Base-by-base conservation (phyloP, 2,329 filamentous ascomycete genomes). In the Verticillium nonalfalfae region DNA sequence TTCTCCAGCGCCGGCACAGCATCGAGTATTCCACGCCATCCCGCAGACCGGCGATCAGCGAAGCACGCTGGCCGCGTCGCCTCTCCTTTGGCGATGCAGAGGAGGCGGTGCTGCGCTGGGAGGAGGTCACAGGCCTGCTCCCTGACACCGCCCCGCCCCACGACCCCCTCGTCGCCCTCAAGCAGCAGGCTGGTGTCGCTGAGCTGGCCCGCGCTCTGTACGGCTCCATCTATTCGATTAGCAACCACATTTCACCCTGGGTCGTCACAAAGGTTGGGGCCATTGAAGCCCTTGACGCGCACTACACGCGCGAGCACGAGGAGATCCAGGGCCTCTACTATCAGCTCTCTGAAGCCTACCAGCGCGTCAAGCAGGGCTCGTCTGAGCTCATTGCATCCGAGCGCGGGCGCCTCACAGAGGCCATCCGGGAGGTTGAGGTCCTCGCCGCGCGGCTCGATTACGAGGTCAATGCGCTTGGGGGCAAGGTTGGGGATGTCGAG, bases 361-460 rank as follows among this genome's bases (percentile, higher is more conserved):
- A 90, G 65, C 81, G 81, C 15, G 80, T 93, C 15, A 85, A 87
- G 64, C 82, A 89, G 61, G 82, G 83, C 62, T 88, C 88, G 1
- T 84, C 88, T 38, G 88, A 90, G 62, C 77, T 92, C 15, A 75
- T 97, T 10, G 81, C 82, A 0, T 85, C 88, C 57, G 90, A 96
- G 74, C 85, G 88, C 50, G 81, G 82, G 26, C 81, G 84, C 59
- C 78, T 96, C 40, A 85, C 83, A 4, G 91, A 95, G 70, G 83
- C 83, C 15, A 79, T 93, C 63, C 89, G 89, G 72, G 90, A 95
- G 65, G 81, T 97, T 14, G 93, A 96, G 72, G 84, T 89, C 26
- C 79, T 96, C 45, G 86, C 89, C 2, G 91, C 92, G 21, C 93
- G 93, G 74, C 80, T 98, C 60, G 93, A 98, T 69, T 98, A 98